Evolutionary conservation across 2,329 filamentous ascomycete species (phyloP), one percentile per base, ranked within the genome.

Genomic region (Diplodia intermedia): DNA sequence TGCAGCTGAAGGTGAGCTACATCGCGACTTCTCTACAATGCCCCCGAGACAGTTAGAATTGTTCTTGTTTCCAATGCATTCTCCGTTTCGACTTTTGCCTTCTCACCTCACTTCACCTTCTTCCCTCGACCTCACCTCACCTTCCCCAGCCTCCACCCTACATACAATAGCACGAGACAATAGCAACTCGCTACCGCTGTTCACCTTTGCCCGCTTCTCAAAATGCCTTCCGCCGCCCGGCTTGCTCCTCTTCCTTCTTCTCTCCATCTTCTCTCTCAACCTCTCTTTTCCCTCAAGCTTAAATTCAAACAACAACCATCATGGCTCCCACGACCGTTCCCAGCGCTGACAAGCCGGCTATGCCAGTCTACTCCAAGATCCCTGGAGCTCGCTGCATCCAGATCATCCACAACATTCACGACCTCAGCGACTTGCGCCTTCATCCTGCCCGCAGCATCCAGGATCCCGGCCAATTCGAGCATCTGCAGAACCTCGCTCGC

Each of bases 401-500:
- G 14, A 57, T 38, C 12, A 38, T 66, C 52, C 26, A 52, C 7
- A 5, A 60, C 7, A 69, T 67, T 29, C 9, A 56, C 57, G 23
- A 61, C 20, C 55, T 67, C 49, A 43, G 60, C 14, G 40, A 69
- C 52, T 49, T 57, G 3, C 26, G 54, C 23, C 9, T n/a, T 47
- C 26, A 56, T 31, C 65, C 65, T 15, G 47, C 65, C 15, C 49
- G 55, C 40, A 53, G 23, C 31, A 2, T 62, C 55, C 7, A 66
- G 31, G 15, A 68, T 12, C 49, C 66, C n/a, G 15, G 50, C 18
- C 66, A 68, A n/a, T 47, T 52, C 29, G 52, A 40, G 49, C 68
- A 71, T 49, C 69, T 72, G 23, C 50, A 70, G 4, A 60, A 47
- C 9, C 70, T 72, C 36, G 68, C 71, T 38, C 62, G 33, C 40